phyloP scores from a whole-genome alignment of 139 green algal genomes.

The Yamagishiella unicocca region DNA sequence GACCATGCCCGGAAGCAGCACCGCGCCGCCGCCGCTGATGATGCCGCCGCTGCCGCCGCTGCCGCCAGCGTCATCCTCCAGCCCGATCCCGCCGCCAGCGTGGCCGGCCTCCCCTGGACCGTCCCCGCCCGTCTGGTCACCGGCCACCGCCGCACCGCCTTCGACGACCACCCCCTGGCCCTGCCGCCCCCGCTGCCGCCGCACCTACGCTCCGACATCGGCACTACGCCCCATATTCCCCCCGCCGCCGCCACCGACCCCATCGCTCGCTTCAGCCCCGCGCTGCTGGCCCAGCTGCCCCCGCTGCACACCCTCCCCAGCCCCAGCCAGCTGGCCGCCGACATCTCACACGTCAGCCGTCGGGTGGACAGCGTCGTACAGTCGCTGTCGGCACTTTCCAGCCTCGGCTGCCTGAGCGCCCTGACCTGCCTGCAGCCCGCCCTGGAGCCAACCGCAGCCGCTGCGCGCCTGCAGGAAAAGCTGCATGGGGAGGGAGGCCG shows the following conservation, averaged over 20 bases:
- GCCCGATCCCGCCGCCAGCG: background rate
- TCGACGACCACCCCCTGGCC: background rate
- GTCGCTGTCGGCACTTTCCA: slow-evolving; percentile 1
- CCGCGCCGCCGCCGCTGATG: background rate
- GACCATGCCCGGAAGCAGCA: too few species aligned
- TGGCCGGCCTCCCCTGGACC: background rate
- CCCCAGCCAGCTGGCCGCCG: background rate
- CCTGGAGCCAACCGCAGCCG: background rate
- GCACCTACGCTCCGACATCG: background rate
- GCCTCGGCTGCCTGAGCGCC: background rate
- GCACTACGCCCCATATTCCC: background rate
- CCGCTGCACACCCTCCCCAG: slow-evolving; percentile 16
- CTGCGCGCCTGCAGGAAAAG: background rate
- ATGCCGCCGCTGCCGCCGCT: too few species aligned
- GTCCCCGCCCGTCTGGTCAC: background rate
- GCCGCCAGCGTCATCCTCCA: background rate
- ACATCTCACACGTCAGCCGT: background rate
- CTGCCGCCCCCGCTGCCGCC: background rate
- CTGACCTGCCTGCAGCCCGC: slow-evolving; percentile 25
- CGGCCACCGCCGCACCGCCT: background rate
- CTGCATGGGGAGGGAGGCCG: background rate
- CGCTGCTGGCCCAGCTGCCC: background rate
- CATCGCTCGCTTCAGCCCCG: background rate
- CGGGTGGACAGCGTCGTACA: background rate
- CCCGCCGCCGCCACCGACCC: background rate